Base-by-base conservation (phyloP, 495 filamentous ascomycete species). In the Physcia stellaris region DNA sequence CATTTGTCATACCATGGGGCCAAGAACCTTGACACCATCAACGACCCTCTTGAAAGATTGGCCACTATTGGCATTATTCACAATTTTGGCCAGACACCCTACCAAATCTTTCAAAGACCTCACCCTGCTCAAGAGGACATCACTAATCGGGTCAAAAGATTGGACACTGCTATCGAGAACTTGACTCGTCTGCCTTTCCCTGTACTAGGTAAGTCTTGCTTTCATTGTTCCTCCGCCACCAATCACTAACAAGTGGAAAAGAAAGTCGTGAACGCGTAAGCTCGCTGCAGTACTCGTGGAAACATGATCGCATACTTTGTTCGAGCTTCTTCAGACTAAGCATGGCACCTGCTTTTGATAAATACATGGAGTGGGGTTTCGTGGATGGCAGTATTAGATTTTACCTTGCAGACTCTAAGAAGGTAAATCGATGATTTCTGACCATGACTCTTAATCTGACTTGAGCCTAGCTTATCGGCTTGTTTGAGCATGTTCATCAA, bases 51-150 rank as follows among this genome's bases (percentile, higher is more conserved):
- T 40, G 86, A 94, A 54, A 69, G 82, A 24, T 59, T 83, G 13
- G 82, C 83, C 4, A 87, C 85, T 0, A 94, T 94, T 46, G 83
- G 85, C 18, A 94, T 94, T 50, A 94, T 98, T 42, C 86, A 98
- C 59, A 95, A 95, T 52, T 98, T 98, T 58, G 90, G 90, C 1
- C 90, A 98, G 55, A 98, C 92, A 10, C 92, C 92, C 2, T 76
- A 88, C 56, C 90, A 98, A 56, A 79, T 95, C 15, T 98, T 95
- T 57, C 76, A 75, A 21, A 75, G 79, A 43, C 66, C 77, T 12
- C 90, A 98, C 58, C 73, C 79, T 6, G 54, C 68, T 24, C 71
- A 79, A 27, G 87, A 96, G 47, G 68, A 77, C 29, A 58, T 66
- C 19, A 54, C 60, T 15, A 59, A 71, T n/a, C 73, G 71, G 24